Evolutionary conservation across 2,329 filamentous ascomycete genomes (phyloP), one percentile per base, ranked within the genome.

Genomic region (Fusarium devonianum): DNA sequence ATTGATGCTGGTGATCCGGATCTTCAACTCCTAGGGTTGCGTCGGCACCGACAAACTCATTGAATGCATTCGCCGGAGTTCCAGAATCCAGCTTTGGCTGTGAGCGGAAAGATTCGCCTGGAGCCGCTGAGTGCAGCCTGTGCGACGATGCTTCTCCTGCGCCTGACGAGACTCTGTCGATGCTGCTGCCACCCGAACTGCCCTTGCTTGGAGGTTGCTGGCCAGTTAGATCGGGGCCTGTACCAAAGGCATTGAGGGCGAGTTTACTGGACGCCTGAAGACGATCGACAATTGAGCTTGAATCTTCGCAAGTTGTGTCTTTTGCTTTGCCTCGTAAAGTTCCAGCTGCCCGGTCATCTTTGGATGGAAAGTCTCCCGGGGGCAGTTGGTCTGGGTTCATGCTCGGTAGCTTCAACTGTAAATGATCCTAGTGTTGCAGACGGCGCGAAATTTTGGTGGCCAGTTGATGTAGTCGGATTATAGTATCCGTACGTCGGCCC

Each of bases 61-160:
- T 53, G 29, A 60, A 60, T 10, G 65, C 62, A 32, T 59, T 67
- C 32, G 74, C 72, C 34, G 71, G 67, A 12, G 63, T 56, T 5
- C 72, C 63, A 9, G 72, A 62, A 12, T 53, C 48, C 9, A 53
- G 29, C 13, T 53, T 30, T 13, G 35, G 14, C 21, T 56, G 61
- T 22, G 45, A 25, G 16, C 49, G 54, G 14, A 63, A 41, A 29
- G 59, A 53, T 23, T 62, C 57, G 12, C 56, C 41, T 16, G 44
- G 37, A 8, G 21, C 50, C 19, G 52, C 45, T 16, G 56, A 56
- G 6, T 39, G 49, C 12, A 59, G 19, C 36, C 46, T 64, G 22
- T 58, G 52, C 11, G 63, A 66, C 28, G 63, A 61, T 43, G 60
- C 46, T 33, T 65, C 54, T 18, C 53, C 56, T 13, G 40, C 52